Evolutionary conservation across 176 grass and related monocot genomes (phyloP).

Genomic region (Carex kokanica): DNA sequence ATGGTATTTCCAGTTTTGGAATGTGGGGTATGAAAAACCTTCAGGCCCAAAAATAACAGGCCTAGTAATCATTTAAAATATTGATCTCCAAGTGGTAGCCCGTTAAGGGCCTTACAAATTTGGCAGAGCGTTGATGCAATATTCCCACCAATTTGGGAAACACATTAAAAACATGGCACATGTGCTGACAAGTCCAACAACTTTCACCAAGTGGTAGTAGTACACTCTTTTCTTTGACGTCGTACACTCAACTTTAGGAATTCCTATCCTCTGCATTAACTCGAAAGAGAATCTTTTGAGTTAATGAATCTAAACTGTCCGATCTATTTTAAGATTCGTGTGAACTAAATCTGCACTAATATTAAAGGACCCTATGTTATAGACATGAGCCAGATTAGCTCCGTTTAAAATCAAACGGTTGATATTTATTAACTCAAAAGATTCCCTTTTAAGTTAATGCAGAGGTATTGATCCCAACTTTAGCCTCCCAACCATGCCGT

Average conservation of each 20-base stretch:
- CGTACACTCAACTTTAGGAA: not conserved
- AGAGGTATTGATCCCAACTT: too few relatives aligned
- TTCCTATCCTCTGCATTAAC: too few relatives aligned
- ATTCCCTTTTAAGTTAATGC: too few relatives aligned
- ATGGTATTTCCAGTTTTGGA: not conserved
- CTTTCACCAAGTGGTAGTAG: not conserved
- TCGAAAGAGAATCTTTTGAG: too few relatives aligned
- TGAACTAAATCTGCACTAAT: too few relatives aligned
- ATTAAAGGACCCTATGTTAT: too few relatives aligned
- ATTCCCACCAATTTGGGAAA: not conserved
- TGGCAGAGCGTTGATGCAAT: not conserved
- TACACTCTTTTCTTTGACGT: not conserved
- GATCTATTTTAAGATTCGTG: too few relatives aligned
- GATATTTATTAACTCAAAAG: too few relatives aligned
- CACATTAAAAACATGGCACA: not conserved
- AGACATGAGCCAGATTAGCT: too few relatives aligned
- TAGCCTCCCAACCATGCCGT: too few relatives aligned
- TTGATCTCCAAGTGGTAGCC: not conserved
- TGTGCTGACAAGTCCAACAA: not conserved
- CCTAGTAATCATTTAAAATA: not conserved
- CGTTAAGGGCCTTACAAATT: not conserved
- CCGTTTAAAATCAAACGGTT: too few relatives aligned
- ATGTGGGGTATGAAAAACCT: not conserved
- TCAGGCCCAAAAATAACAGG: conserved; percentile 1
- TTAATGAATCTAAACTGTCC: too few relatives aligned